Conservation (phyloP, 352 stramenopile species). For the Discostella stelligera region DNA sequence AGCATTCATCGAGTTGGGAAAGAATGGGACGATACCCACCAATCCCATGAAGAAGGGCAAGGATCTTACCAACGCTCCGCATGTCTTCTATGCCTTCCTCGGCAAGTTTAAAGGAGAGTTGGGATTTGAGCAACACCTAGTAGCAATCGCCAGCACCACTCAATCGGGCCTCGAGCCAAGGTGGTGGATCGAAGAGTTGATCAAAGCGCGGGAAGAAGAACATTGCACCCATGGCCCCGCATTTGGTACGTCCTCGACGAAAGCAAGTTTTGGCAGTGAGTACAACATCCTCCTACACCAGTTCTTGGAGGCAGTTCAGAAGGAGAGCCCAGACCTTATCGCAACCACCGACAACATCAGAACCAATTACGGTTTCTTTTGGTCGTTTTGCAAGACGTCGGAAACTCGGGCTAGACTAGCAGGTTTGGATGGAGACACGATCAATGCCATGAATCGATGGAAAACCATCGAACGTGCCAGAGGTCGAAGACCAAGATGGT, state of each 20-base stretch:
- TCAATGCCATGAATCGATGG: slow-evolving; percentile 9
- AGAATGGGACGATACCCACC: slow-evolving; percentile 2
- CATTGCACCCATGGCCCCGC: slow-evolving; percentile 3
- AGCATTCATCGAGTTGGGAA: slow-evolving; percentile 9
- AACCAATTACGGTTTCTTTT: slow-evolving; percentile 3
- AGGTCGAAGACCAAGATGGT: background rate
- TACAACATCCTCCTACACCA: slow-evolving; percentile 16
- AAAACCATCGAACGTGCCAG: slow-evolving; percentile 7
- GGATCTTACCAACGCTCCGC: slow-evolving; percentile 16
- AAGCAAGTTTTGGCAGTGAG: background rate
- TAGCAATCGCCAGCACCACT: slow-evolving; percentile 23
- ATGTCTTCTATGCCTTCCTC: slow-evolving; percentile 15
- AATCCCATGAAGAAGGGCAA: slow-evolving; percentile 3
- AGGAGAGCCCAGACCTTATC: background rate
- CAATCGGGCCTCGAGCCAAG: slow-evolving; percentile 25
- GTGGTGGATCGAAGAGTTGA: slow-evolving; percentile 44
- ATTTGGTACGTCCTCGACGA: slow-evolving; percentile 14
- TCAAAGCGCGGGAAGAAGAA: slow-evolving; percentile 19
- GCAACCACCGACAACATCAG: slow-evolving; percentile 12
- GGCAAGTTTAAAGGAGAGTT: slow-evolving; percentile 44
- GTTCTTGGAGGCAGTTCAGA: background rate
- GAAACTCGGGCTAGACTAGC: slow-evolving; percentile 8
- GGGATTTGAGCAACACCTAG: slow-evolving; percentile 16
- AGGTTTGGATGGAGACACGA: slow-evolving; percentile 10
- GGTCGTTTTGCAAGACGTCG: slow-evolving; percentile 17